phyloP scores from a whole-genome alignment of 2,329 filamentous ascomycete genomes.

The Cercospora berteroae region DNA sequence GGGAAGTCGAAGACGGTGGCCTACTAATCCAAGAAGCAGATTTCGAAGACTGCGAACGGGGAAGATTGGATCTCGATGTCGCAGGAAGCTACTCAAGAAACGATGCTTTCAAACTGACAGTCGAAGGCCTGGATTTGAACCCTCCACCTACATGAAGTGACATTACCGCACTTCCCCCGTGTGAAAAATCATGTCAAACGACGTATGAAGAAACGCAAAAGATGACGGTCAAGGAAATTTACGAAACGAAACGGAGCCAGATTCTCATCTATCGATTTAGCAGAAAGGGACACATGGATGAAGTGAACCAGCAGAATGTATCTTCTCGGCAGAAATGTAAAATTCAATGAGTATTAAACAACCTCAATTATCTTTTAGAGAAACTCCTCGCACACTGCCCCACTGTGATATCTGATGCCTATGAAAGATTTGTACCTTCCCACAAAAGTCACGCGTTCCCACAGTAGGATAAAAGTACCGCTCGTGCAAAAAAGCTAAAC shows the following conservation, averaged over 20 bases:
- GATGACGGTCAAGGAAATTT: not conserved
- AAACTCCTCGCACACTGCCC: not conserved
- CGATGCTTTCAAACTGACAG: slow-evolving; percentile 60
- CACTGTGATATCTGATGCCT: not conserved
- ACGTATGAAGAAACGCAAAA: not conserved
- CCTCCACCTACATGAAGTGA: slow-evolving; percentile 7
- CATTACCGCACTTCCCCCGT: not conserved
- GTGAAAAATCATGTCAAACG: not conserved
- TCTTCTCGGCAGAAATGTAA: not conserved
- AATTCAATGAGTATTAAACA: not conserved
- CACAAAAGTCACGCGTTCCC: not conserved
- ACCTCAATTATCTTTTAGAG: not conserved
- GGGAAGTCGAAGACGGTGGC: slow-evolving; percentile 69
- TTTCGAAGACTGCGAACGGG: slow-evolving; percentile 81
- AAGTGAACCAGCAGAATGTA: not conserved
- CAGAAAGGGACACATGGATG: not conserved
- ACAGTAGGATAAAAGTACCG: not conserved
- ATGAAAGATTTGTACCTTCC: not conserved
- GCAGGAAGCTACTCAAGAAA: slow-evolving; percentile 81
- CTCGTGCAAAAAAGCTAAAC: not conserved
- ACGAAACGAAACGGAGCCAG: not conserved
- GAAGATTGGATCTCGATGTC: slow-evolving; percentile 77
- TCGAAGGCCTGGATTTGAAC: slow-evolving; percentile 57
- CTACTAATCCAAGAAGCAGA: slow-evolving; percentile 73
- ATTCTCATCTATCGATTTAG: too few species aligned